Conservation (phyloP, 2,329 filamentous ascomycete species). For the Penicillium sp. region DNA sequence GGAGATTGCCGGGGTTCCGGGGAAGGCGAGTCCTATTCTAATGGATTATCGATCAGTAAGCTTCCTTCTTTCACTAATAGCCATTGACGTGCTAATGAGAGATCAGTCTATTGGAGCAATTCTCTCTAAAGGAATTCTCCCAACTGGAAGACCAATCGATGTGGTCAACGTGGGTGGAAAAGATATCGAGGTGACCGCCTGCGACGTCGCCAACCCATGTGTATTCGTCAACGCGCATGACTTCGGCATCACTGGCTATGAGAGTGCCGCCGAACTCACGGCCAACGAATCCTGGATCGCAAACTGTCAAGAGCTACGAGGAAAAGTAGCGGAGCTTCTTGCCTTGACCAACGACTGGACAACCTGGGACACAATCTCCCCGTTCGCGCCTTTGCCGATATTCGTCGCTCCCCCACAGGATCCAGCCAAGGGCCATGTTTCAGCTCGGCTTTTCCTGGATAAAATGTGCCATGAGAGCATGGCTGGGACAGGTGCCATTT, state of each 20-base stretch:
- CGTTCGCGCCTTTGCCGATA: neutral
- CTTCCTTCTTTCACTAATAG: no score
- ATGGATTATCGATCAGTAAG: no score
- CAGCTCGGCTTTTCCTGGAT: neutral
- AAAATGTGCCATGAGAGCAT: no score
- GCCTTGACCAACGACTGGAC: neutral
- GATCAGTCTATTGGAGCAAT: no score
- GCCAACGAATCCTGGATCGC: neutral
- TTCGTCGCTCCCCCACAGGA: neutral
- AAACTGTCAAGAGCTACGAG: neutral
- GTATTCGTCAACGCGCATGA: neutral
- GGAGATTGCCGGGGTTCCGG: no score
- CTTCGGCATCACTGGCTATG: neutral
- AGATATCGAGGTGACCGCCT: neutral
- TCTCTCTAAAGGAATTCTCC: no score
- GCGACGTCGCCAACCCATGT: neutral
- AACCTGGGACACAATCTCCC: neutral
- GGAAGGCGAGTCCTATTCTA: no score
- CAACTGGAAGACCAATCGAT: no score
- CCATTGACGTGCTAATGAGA: no score
- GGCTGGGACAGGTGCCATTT: no score
- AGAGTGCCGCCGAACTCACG: neutral
- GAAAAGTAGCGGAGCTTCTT: neutral
- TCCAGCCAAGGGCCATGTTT: neutral
- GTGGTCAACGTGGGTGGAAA: neutral